Evolutionary conservation across 192 early-diverging fungal species (phyloP).

Genomic region (Coemansia javaensis): DNA sequence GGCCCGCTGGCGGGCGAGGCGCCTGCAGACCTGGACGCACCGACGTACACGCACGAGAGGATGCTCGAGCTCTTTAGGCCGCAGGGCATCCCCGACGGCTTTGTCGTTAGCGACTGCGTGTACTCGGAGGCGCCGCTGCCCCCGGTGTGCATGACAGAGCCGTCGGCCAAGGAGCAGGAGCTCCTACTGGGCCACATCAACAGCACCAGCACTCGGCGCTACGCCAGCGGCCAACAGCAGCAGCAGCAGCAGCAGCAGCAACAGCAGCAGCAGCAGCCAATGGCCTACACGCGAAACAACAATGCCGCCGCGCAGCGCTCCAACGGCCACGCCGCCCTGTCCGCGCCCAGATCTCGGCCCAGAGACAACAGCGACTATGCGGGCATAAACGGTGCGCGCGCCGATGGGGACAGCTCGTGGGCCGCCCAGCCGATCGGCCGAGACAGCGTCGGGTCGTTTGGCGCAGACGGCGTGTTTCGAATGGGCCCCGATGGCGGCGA

Average conservation of each 20-base stretch:
- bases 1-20: not conserved
- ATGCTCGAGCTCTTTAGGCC: conserved; percentile 70
- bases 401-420: conserved; percentile 28
- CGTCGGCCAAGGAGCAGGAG: conserved; percentile 62
- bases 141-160: conserved; percentile 56
- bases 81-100: conserved; percentile 54
- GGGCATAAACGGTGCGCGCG: not conserved
- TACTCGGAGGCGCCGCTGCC: conserved; percentile 55
- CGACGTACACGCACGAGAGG: conserved; percentile 68
- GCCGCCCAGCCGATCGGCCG: conserved; percentile 55
- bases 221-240: conserved; percentile 19
- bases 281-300: not conserved
- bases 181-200: conserved; percentile 45
- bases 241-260: conserved; percentile 6
- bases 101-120: conserved; percentile 64
- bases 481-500: conserved; percentile 51
- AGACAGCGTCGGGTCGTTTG: conserved; percentile 61
- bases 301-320: conserved; percentile 4
- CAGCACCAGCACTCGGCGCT: conserved; percentile 52
- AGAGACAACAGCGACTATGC: conserved; percentile 6
- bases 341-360: not conserved
- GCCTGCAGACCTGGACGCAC: conserved; percentile 47
- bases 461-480: conserved; percentile 64
- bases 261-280: conserved; percentile 9
- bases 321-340: conserved; percentile 10